Evolutionary conservation across 2,329 filamentous ascomycete species (phyloP), one percentile per base, ranked within the genome.

Genomic region (Fusarium torulosum): DNA sequence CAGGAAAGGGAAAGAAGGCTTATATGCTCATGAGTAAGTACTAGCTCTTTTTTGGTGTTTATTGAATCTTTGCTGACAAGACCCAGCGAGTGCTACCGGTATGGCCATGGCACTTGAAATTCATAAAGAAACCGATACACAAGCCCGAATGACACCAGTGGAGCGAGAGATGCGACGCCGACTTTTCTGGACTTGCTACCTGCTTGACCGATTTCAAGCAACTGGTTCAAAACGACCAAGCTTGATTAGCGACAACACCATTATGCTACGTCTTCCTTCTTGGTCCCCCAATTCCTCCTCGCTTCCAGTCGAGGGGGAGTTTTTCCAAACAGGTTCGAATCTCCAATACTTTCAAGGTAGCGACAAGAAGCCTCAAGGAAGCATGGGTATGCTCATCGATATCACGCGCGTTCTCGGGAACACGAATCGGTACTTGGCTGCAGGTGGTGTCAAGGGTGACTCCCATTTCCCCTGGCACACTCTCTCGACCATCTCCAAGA

Each of bases 391-490:
- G 86, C 84, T 97, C 29, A 93, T 96, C 69, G 92, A 96, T 73
- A 94, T 96, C 65, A 89, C 89, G 27, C 89, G 92, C 33, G 92
- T 96, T 44, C 84, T 97, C 8, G 93, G 93, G 33, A 90, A 90
- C 61, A 95, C 93, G 3, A 96, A 94, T 73, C 87, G 90, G 61
- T 97, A 97, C 76, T 84, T 96, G 49, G 92, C 93, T 10, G 91
- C 91, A 3, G 93, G 93, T 8, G 93, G 93, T 33, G 92, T 96
- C 56, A 96, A 95, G 78, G 92, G 92, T 29, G 93, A 96, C 75
- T 94, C 92, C 0, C 93, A 96, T 76, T 96, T 96, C 68, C 93
- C 93, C 11, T 97, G 93, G 93, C 93, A 96, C 75, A 89, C 92
- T 3, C 84, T 94, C 20, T 96, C 93, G 7, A 94, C 91, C 63